phyloP scores from a whole-genome alignment of 2,329 filamentous ascomycete genomes.

The Colletotrichum salicis region DNA sequence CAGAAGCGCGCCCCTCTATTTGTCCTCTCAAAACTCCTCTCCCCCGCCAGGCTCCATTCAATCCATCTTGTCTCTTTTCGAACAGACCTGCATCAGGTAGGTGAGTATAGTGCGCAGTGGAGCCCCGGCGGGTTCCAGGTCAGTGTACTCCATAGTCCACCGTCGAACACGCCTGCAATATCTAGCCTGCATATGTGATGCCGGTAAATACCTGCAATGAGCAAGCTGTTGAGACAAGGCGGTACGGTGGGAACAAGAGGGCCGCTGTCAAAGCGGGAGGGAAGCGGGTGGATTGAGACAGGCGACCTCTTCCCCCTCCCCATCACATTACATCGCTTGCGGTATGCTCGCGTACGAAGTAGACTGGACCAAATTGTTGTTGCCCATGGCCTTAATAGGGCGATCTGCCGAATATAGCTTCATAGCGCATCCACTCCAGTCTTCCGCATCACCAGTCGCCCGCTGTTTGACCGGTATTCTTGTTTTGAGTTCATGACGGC shows the following conservation, averaged over 20 bases:
- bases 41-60: background rate
- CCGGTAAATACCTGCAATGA: constrained; percentile 14
- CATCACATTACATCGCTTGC: background rate
- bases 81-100: background rate
- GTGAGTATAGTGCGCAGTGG: background rate
- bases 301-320: background rate
- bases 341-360: constrained; percentile 1
- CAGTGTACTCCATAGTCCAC: background rate
- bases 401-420: constrained; percentile 26
- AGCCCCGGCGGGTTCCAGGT: background rate
- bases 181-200: constrained; percentile 21
- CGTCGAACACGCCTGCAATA: constrained; percentile 16
- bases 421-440: background rate
- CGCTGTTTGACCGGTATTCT: background rate
- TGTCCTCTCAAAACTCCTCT: background rate
- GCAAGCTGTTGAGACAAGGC: constrained; percentile 29
- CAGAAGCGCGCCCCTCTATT: background rate
- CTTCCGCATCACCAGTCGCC: background rate
- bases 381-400: constrained; percentile 9
- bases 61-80: background rate
- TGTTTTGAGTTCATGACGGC: constrained; percentile 2
- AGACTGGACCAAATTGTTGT: background rate
- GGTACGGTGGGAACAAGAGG: background rate
- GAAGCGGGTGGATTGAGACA: background rate
- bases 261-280: constrained; percentile 24